Percentiles rank a stretch among this genome's conserved stretches.
These are phyloP conservation scores for Beauveria sp. DNA, from an alignment of 2,329 filamentous ascomycete genomes.

Conservation along the genomic window DNA sequence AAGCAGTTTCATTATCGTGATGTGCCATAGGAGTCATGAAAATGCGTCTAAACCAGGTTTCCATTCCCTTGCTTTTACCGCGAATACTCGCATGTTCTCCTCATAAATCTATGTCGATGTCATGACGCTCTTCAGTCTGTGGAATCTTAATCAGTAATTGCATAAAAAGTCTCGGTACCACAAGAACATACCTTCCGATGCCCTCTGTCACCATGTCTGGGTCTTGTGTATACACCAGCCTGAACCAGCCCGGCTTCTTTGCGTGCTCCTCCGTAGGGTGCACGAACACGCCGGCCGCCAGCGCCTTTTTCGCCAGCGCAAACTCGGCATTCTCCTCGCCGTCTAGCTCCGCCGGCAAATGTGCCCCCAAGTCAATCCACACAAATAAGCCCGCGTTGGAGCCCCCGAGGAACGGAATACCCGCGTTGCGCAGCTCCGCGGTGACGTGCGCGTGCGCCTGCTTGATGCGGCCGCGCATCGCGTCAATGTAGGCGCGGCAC, in stretches of 20 bases:
- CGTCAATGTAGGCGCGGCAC: constrained; percentile 34
- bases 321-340: constrained; percentile 33
- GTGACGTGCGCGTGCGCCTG: constrained; percentile 33
- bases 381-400: constrained; percentile 53
- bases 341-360: constrained; percentile 24
- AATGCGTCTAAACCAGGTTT: background rate
- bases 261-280: constrained; percentile 40
- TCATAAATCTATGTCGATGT: background rate
- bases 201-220: constrained; percentile 28
- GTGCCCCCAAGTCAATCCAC: constrained; percentile 43
- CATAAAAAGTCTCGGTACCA: too few relatives aligned
- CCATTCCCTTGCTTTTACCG: too few relatives aligned
- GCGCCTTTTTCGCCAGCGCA: constrained; percentile 34
- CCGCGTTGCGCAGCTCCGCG: constrained; percentile 28
- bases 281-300: constrained; percentile 41
- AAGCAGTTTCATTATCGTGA: background rate
- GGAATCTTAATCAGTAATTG: background rate
- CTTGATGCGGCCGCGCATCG: constrained; percentile 31
- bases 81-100: background rate
- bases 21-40: too few relatives aligned
- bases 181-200: constrained; percentile 23
- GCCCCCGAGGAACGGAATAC: constrained; percentile 35
- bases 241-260: constrained; percentile 42
- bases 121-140: background rate
- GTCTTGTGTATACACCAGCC: constrained; percentile 43